Evolutionary conservation across 1,139 yeast genomes (phyloP).

Genomic region (Debaryomyces sp.): DNA sequence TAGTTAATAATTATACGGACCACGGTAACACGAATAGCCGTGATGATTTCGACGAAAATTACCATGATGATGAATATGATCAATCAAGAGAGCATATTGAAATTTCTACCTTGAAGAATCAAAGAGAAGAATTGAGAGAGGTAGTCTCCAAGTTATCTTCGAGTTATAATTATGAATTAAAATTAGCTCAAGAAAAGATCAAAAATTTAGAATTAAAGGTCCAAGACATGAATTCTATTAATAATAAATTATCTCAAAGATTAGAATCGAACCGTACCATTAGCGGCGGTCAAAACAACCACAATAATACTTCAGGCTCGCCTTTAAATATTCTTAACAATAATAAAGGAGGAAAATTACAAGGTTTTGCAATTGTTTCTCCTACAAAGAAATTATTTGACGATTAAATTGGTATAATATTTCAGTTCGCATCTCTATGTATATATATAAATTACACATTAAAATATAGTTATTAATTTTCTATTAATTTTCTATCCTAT

Average conservation of each 20-base stretch:
- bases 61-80: slow-evolving; percentile 19
- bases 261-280: slow-evolving; percentile 11
- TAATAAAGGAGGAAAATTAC: slow-evolving; percentile 41
- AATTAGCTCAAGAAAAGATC: slow-evolving; percentile 46
- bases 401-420: slow-evolving; percentile 9
- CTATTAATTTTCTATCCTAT: slow-evolving; percentile 6
- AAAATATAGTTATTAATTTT: neutral
- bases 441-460: neutral
- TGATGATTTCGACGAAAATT: slow-evolving; percentile 7
- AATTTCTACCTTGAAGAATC: slow-evolving; percentile 44
- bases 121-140: slow-evolving; percentile 62
- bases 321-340: slow-evolving; percentile 9
- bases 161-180: slow-evolving; percentile 39
- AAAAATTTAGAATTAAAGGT: slow-evolving; percentile 41
- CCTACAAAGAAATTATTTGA: slow-evolving; percentile 39
- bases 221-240: slow-evolving; percentile 36
- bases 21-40: slow-evolving; percentile 2
- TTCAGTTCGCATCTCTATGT: neutral
- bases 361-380: slow-evolving; percentile 46
- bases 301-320: slow-evolving; percentile 3
- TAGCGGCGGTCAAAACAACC: neutral
- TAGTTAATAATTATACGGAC: slow-evolving; percentile 14
- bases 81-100: slow-evolving; percentile 32
- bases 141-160: slow-evolving; percentile 45
- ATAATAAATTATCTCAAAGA: slow-evolving; percentile 37